Evolutionary conservation across 495 filamentous ascomycete species (phyloP).

Genomic region (Aspergillus diversus): DNA sequence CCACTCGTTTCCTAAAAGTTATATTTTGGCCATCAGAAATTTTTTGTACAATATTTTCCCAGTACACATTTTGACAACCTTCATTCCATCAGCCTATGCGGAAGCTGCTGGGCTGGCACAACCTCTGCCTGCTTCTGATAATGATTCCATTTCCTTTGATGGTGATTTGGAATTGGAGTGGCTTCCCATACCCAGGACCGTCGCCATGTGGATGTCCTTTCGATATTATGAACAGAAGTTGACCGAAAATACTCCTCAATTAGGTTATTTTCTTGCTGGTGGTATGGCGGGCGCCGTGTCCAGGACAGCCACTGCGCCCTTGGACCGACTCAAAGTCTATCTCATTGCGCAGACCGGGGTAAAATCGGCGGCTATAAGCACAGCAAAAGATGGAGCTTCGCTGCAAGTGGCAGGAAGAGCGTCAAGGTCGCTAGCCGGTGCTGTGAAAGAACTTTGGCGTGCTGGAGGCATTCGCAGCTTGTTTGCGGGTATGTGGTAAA

Average conservation of each 20-base stretch:
- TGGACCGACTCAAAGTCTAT: slow-evolving; percentile 97
- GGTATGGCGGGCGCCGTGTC: slow-evolving; percentile 90
- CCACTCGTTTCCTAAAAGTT: slow-evolving; percentile 66
- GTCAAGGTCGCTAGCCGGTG: slow-evolving; percentile 68
- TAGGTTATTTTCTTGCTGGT: slow-evolving; percentile 98
- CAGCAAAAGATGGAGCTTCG: slow-evolving; percentile 72
- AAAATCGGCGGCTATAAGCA: slow-evolving; percentile 60
- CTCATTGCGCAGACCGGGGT: slow-evolving; percentile 87
- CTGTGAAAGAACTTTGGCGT: slow-evolving; percentile 75
- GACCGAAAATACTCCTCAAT: slow-evolving; percentile 65
- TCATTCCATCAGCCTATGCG: slow-evolving; percentile 46
- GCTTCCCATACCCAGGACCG: slow-evolving; percentile 47
- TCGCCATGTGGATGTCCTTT: slow-evolving; percentile 54
- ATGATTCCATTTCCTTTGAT: slow-evolving; percentile 38
- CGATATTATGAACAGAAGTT: slow-evolving; percentile 59
- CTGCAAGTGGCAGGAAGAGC: slow-evolving; percentile 67
- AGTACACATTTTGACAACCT: slow-evolving; percentile 41
- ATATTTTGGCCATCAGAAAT: slow-evolving; percentile 40
- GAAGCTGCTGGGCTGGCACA: slow-evolving; percentile 33
- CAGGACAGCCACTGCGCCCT: slow-evolving; percentile 88
- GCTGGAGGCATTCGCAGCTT: slow-evolving; percentile 89
- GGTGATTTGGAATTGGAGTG: slow-evolving; percentile 49
- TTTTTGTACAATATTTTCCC: slow-evolving; percentile 48
- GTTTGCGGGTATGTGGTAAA: slow-evolving; percentile 76
- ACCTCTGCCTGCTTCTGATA: slow-evolving; percentile 31